A percentile compares a stretch with the other conserved stretches of the same genome.
Conservation (phyloP, 2,329 filamentous ascomycete species). For the Sporothrix variecibatus region DNA sequence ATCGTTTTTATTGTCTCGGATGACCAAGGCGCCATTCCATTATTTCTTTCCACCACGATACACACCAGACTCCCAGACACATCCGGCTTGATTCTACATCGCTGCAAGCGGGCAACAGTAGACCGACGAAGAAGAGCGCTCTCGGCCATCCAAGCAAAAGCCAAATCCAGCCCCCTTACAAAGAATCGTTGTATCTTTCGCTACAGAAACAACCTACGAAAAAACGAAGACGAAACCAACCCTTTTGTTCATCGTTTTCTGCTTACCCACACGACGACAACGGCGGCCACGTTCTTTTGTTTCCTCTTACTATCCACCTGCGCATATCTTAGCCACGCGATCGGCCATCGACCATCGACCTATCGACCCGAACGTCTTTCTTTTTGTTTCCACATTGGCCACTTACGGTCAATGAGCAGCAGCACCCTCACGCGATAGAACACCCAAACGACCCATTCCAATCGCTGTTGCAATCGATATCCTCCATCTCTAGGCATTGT, state of each 20-base stretch:
- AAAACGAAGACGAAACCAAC: not conserved
- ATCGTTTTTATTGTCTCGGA: conserved; percentile 17
- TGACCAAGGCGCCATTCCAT: conserved; percentile 12
- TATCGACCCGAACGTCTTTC: not conserved
- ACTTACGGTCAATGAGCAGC: not conserved
- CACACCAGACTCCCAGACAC: not conserved
- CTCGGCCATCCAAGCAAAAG: not conserved
- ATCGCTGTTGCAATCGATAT: not conserved
- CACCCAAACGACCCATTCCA: conserved; percentile 2
- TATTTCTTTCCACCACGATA: not conserved
- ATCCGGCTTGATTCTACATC: not conserved
- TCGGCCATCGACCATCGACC: not conserved
- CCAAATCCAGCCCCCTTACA: conserved; percentile 3
- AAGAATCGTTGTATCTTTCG: not conserved
- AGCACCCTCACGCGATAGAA: not conserved
- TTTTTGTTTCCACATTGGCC: not conserved
- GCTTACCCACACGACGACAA: not conserved
- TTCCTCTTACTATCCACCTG: not conserved
- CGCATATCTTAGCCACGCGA: conserved; percentile 8
- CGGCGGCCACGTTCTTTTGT: conserved; percentile 6
- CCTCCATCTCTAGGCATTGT: not conserved
- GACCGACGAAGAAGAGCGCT: not conserved
- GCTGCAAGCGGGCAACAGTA: not conserved
- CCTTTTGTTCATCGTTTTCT: not conserved
- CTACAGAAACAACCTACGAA: not conserved